Base-by-base conservation (phyloP, 257 asterid species). In the Nicotiana tabacum region DNA sequence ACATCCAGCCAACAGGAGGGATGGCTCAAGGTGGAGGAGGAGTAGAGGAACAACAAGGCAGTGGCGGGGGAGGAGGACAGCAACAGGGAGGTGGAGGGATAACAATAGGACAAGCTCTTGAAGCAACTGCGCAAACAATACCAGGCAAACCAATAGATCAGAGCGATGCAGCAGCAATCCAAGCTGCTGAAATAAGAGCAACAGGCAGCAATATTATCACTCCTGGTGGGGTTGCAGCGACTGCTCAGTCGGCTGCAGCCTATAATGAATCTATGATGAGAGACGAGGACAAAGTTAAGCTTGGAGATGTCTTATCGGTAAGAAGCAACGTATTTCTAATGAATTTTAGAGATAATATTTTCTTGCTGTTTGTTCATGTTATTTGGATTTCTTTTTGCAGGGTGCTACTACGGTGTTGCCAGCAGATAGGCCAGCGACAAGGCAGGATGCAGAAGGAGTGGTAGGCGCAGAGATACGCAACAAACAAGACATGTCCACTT, bases 81-180 rank as follows among this genome's bases (percentile, higher is more conserved):
- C 82, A 15, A 33, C 61, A 18, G 61, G 85, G 55, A 66, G 66
- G 66, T 56, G 81, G 81, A 1, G 70, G 76, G 3, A 70, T 93
- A 69, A 92, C 97, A 2, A 90, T 94, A 6, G 97, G 97, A 68
- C 94, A 94, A 85, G 97, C 98, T 0, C 89, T 92, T 0, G 97
- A 94, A 83, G 97, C 97, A 0, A 53, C 92, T 4, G 91, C 86
- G 17, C 87, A 82, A 15, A 79, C 92, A 0, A 90, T 91, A 0
- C 92, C 92, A 1, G 15, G 86, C 21, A 93, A 91, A 78, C 86
- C 92, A 0, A 90, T 93, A 29, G 94, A 93, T 78, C 89, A 89
- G 12, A 87, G 93, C 8, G 98, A 93, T 29, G 98, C 97, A 5
- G 97, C 97, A 8, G 98, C 97, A 10, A 91, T 94, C 39, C 96